Evolutionary conservation across 805 yeast species (phyloP).

Genomic region (Ogataea minuta): DNA sequence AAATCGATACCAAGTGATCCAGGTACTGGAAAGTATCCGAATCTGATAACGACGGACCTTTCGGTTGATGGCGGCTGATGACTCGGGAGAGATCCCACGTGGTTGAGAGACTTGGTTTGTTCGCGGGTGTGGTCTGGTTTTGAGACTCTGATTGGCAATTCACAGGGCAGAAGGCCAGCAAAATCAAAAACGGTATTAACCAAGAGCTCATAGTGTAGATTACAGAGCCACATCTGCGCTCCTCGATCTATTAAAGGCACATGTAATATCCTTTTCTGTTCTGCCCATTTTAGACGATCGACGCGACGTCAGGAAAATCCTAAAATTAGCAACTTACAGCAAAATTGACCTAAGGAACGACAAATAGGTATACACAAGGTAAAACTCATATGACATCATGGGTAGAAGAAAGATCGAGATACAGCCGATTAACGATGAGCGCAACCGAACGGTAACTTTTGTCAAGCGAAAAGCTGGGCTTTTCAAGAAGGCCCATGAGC

Average conservation of each 20-base stretch:
- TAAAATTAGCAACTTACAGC: conserved; percentile 15
- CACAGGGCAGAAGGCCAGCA: neutral
- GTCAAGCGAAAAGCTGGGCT: conserved; percentile 93
- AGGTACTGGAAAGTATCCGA: conserved; percentile 12
- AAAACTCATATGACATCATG: conserved; percentile 44
- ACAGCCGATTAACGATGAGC: conserved; percentile 84
- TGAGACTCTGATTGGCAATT: neutral
- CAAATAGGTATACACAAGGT: neutral
- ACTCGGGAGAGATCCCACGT: conserved; percentile 19
- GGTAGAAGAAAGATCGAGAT: conserved; percentile 96
- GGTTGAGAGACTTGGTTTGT: neutral
- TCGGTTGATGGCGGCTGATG: conserved; percentile 20
- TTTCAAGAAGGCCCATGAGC: conserved; percentile 81
- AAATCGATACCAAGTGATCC: conserved; percentile 19
- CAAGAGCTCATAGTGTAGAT: neutral
- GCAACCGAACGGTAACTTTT: conserved; percentile 84
- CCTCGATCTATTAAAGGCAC: neutral
- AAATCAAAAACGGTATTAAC: neutral
- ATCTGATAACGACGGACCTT: conserved; percentile 13
- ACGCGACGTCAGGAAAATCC: conserved; percentile 6
- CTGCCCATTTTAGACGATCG: conserved; percentile 10
- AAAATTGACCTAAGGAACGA: conserved; percentile 7
- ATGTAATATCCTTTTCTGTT: conserved; percentile 6
- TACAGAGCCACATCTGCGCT: neutral
- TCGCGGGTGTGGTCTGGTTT: neutral